These are phyloP conservation scores for Penicillium glabrum DNA, from an alignment of 2,329 filamentous ascomycete genomes.

Conservation along the genomic window DNA sequence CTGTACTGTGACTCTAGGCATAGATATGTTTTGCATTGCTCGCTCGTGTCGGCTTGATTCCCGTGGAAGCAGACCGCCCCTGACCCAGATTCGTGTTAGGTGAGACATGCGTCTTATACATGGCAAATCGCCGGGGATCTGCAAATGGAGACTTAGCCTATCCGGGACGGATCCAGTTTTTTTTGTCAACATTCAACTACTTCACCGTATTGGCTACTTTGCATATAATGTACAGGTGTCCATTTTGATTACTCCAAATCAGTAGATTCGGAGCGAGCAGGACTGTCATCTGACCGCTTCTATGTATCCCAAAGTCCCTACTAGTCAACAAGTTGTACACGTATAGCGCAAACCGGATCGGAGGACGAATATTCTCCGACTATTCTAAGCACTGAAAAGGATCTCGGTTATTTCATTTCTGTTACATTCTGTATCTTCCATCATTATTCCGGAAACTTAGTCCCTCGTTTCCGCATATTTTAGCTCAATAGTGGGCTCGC, in stretches of 20 bases:
- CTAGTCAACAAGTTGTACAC: not conserved
- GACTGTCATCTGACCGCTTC: not conserved
- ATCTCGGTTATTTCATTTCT: not conserved
- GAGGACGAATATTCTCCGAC: not conserved
- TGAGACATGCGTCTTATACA: conserved; percentile 23
- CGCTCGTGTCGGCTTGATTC: not conserved
- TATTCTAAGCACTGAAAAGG: not conserved
- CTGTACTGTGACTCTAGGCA: conserved; percentile 20
- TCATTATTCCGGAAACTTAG: not conserved
- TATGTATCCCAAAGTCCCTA: not conserved
- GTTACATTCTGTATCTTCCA: conserved; percentile 1
- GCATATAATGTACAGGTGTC: not conserved
- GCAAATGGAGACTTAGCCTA: conserved; percentile 14
- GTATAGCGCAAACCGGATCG: not conserved
- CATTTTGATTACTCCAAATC: not conserved
- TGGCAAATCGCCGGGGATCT: conserved; percentile 16
- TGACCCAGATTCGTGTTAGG: conserved; percentile 11
- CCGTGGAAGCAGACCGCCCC: conserved; percentile 5
- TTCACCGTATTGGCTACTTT: not conserved
- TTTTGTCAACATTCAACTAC: not conserved
- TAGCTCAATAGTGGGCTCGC: not conserved
- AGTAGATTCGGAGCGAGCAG: conserved; percentile 1
- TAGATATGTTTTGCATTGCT: conserved; percentile 19
- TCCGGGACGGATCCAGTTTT: conserved; percentile 1
- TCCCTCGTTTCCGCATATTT: not conserved